Percentiles rank a stretch among this genome's conserved stretches.
Conservation (phyloP, 352 stramenopile species). For the Pythium rhizo-oryzae region DNA sequence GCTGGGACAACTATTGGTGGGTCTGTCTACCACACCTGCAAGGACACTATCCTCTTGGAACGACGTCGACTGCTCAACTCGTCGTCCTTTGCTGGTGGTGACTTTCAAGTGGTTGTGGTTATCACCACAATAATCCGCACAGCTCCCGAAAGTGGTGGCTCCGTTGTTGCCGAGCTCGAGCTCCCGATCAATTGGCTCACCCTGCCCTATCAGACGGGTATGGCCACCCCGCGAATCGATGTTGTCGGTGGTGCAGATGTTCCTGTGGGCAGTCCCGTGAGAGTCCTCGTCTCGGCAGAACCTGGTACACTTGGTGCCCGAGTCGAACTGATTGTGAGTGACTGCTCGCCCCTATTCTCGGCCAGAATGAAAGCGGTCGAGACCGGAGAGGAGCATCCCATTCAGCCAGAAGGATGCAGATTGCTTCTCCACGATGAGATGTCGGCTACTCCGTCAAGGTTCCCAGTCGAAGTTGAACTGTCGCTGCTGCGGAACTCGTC, state of each 20-base stretch:
- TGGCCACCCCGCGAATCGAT: not conserved
- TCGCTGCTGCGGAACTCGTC: slow-evolving; percentile 3
- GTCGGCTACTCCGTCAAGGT: not conserved
- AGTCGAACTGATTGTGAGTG: slow-evolving; percentile 10
- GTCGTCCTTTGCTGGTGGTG: not conserved
- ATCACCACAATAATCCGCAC: slow-evolving; percentile 1
- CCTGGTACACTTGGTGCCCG: not conserved
- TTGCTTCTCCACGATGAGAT: slow-evolving; percentile 25
- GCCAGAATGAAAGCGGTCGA: not conserved
- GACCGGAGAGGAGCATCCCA: not conserved
- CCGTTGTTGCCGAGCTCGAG: slow-evolving; percentile 17
- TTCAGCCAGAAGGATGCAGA: slow-evolving; percentile 15
- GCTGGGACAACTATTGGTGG: not conserved
- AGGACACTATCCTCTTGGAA: slow-evolving; percentile 13
- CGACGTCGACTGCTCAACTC: not conserved
- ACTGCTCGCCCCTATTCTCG: slow-evolving; percentile 8
- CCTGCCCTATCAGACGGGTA: not conserved
- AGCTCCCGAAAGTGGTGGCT: not conserved
- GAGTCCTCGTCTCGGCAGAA: not conserved
- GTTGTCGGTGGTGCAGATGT: slow-evolving; percentile 11
- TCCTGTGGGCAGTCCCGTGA: not conserved
- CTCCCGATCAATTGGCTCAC: slow-evolving; percentile 30
- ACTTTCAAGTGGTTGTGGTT: not conserved
- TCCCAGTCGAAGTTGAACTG: slow-evolving; percentile 27
- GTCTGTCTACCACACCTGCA: slow-evolving; percentile 9